Base-by-base conservation (phyloP, 176 grass and related monocot species). In the Tillandsia fasciculata region DNA sequence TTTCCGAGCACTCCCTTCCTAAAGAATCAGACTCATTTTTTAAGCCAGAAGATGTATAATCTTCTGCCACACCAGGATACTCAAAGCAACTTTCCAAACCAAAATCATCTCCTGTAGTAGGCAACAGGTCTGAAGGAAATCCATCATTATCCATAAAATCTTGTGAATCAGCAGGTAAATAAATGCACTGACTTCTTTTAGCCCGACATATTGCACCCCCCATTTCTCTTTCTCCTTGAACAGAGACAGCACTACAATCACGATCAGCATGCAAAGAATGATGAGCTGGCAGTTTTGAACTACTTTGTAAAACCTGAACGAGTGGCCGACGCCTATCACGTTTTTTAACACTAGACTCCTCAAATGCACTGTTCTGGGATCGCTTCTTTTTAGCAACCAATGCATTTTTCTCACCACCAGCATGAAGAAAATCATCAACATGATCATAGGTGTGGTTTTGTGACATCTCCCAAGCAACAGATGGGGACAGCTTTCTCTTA, bases 341-440 rank as follows among this genome's bases (percentile, higher is more conserved):
- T 67, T 90, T 97, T 92, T 89, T 88, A 28, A 76, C 69, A 29
- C 80, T 67, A 70, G 84, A 73, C 27, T 92, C 93, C 70, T 84
- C 84, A 76, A 82, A 74, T 71, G 82, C 64, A 27, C 82, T 89
- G 63, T 82, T 72, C 27, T 80, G 76, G 1, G 79, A 78, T 70
- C 72, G 87, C 69, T 80, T 89, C 65, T 73, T 97, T 61, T 88
- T 84, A 63, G 63, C 53, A 63, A 64, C 27, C 28, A 65, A 42
- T 42, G 33, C 61, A 72, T 26, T 71, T 68, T 65, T 85, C 26
- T 68, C 79, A 57, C 78, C 81, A 80, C 63, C 50, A 48, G 68
- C 59, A 79, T 73, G 53, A 69, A 81, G 85, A 33, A 87, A 54
- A 68, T 68, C 67, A 67, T 76, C 79, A 70, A 82, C 47, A 64